phyloP scores from a whole-genome alignment of 75 land plant species.

The Selaginella tamariscina region DNA sequence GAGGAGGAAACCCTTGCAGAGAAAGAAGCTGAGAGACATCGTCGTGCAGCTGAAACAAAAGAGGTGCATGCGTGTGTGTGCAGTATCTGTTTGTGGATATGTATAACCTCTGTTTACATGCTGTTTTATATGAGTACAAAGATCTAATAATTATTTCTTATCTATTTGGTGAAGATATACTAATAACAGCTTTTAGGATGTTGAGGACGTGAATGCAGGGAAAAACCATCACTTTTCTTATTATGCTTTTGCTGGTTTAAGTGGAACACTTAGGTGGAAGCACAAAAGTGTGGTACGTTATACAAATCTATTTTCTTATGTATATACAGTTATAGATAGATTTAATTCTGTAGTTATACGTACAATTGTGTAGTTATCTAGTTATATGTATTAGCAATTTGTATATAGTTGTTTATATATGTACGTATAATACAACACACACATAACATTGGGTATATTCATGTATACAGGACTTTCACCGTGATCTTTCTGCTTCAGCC shows the following conservation, averaged over 20 bases:
- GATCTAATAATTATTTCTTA: background rate
- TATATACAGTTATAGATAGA: no score
- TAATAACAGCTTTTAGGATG: slow-evolving; percentile 36
- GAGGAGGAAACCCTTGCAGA: slow-evolving; percentile 59
- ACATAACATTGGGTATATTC: background rate
- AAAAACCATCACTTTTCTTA: slow-evolving; percentile 79
- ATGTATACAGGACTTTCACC: slow-evolving; percentile 42
- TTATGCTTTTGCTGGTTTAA: slow-evolving; percentile 87
- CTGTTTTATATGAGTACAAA: background rate
- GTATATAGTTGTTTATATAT: no score
- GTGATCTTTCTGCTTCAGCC: slow-evolving; percentile 35
- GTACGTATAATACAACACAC: no score
- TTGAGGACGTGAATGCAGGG: slow-evolving; percentile 35
- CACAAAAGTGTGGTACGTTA: slow-evolving; percentile 60
- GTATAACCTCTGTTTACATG: background rate
- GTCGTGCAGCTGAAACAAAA: slow-evolving; percentile 56
- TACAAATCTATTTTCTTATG: background rate
- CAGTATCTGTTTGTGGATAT: background rate
- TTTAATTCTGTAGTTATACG: no score
- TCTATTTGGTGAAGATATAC: no score
- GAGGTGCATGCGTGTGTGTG: slow-evolving; percentile 35
- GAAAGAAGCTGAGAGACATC: slow-evolving; percentile 47
- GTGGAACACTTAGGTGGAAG: slow-evolving; percentile 71
- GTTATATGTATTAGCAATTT: no score
- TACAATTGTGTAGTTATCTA: no score